Evolutionary conservation across 1,284 basidiomycete genomes (phyloP).

Genomic region (Moniliella sp.): DNA sequence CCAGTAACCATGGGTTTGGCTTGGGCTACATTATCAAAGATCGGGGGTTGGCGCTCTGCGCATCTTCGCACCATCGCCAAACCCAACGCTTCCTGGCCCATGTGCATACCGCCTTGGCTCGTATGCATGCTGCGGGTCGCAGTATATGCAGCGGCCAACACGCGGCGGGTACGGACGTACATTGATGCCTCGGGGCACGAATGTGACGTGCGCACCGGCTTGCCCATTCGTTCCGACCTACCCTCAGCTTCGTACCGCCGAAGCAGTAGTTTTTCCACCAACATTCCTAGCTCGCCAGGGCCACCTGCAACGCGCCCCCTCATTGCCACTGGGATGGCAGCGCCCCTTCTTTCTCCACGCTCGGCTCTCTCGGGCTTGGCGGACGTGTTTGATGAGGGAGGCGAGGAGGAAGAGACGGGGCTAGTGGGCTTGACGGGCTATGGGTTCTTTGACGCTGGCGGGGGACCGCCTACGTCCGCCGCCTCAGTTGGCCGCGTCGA

Average conservation of each 20-base stretch:
- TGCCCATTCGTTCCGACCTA: constrained; percentile 14
- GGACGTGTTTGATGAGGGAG: no score
- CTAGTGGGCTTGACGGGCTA: neutral
- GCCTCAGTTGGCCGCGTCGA: no score
- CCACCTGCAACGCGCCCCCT: no score
- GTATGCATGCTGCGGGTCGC: constrained; percentile 19
- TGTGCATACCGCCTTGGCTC: constrained; percentile 50
- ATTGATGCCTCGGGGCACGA: constrained; percentile 28
- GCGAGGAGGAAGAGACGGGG: no score
- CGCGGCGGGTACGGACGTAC: constrained; percentile 12
- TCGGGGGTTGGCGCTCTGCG: constrained; percentile 41
- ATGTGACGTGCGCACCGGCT: constrained; percentile 25
- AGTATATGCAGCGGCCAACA: constrained; percentile 25
- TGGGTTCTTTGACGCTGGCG: neutral
- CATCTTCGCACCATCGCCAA: constrained; percentile 81
- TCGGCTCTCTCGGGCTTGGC: no score
- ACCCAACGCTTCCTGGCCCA: constrained; percentile 72
- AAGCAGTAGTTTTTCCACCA: no score
- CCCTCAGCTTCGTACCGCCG: no score
- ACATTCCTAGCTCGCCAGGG: no score
- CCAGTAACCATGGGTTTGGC: constrained; percentile 31
- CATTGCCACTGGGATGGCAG: no score
- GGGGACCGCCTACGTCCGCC: no score
- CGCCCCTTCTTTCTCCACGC: no score
- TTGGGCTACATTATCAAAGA: constrained; percentile 74